Base-by-base conservation (phyloP, 139 green algal genomes). In the Volvox reticuliferus region DNA sequence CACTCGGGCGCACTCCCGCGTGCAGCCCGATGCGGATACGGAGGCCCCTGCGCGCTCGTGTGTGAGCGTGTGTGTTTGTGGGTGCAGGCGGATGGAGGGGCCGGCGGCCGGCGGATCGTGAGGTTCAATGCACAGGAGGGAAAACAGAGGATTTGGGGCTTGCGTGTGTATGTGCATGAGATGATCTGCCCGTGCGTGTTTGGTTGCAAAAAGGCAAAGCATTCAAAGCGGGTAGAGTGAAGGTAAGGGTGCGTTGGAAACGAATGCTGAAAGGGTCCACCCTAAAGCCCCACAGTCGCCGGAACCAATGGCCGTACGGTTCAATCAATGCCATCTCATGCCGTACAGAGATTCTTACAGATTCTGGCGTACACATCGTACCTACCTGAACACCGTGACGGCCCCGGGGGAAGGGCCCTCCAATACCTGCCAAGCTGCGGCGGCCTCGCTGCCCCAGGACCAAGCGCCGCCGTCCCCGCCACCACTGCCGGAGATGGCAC, bases 331-430 rank as follows among this genome's bases (percentile, higher is more conserved):
- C n/a, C n/a, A n/a, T n/a, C 44, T 55, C 5, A 55, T 55, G 44
- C 44, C 5, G 44, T 55, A 55, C 44, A n/a, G n/a, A n/a, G n/a
- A n/a, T n/a, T n/a, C n/a, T n/a, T n/a, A n/a, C n/a, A n/a, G n/a
- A n/a, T n/a, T n/a, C n/a, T n/a, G 44, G 44, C 44, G 9, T 55
- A 55, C 44, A 55, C 44, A 55, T 55, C 44, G 44, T 55, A 55
- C 79, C 80, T n/a, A 86, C 79, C 80, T 86, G 80, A 55, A 86
- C 50, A 86, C 80, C n/a, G 62, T 22, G 35, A 86, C 26, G 14
- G 80, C 50, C 12, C 50, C 80, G 1, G 80, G 55, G 9, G 55
- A 17, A n/a, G 26, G 55, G 35, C n/a, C 82, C 6, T 88, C 82
- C 63, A 79, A 9, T 24, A 88, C 1, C 33, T 67, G 33, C 82